These are phyloP conservation scores for Saccharomycopsis hybrid DNA, from an alignment of 1,139 yeast genomes.

Conservation along the genomic window DNA sequence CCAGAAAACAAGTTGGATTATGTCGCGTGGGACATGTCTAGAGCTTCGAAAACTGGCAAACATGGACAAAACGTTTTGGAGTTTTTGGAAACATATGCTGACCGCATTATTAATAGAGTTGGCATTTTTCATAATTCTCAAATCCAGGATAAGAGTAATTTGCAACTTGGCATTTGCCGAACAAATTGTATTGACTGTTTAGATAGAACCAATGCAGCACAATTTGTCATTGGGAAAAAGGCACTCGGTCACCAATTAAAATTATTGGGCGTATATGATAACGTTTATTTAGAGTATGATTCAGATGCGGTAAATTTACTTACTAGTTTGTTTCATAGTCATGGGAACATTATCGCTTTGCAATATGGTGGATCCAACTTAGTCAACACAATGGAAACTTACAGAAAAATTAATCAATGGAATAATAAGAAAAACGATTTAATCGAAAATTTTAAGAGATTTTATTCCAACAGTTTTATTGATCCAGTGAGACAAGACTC, in stretches of 20 bases:
- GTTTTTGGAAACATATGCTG: conserved; percentile 79
- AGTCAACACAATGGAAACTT: conserved; percentile 96
- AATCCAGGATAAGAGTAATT: conserved; percentile 45
- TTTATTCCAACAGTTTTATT: conserved; percentile 90
- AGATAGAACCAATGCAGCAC: conserved; percentile 97
- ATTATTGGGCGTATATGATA: conserved; percentile 67
- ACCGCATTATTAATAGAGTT: conserved; percentile 53
- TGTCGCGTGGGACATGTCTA: conserved; percentile 93
- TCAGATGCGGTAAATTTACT: conserved; percentile 87
- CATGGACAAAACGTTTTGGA: conserved; percentile 86
- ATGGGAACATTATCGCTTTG: conserved; percentile 94
- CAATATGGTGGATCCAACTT: conserved; percentile 97
- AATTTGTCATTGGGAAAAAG: conserved; percentile 89
- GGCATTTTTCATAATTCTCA: conserved; percentile 84
- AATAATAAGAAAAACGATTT: conserved; percentile 94
- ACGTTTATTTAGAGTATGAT: conserved; percentile 71
- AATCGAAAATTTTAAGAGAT: conserved; percentile 87
- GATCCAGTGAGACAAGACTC: conserved; percentile 97
- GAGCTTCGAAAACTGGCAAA: conserved; percentile 64
- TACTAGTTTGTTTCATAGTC: conserved; percentile 95
- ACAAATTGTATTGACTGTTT: conserved; percentile 95
- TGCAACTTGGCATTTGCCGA: conserved; percentile 85
- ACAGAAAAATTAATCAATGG: conserved; percentile 95
- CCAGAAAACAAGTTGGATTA: conserved; percentile 52
- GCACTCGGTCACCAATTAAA: conserved; percentile 81